Evolutionary conservation across 345 rosid genomes (phyloP).

Genomic region (Aegle marmelos): DNA sequence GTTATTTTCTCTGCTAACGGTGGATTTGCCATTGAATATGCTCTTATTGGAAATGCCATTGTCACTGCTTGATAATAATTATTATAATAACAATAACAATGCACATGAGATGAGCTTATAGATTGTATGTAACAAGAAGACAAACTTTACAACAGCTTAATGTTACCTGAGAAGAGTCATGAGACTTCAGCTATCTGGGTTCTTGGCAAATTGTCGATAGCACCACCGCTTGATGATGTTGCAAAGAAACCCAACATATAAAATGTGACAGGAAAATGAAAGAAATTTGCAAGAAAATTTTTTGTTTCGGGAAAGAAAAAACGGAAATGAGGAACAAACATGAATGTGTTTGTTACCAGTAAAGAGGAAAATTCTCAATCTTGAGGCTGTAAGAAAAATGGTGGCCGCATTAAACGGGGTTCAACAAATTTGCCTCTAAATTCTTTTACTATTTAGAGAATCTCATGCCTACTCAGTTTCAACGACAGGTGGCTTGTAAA

Average conservation of each 20-base stretch:
- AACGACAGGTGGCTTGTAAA: neutral
- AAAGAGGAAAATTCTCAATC: slow-evolving; percentile 25
- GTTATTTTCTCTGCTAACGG: slow-evolving; percentile 44
- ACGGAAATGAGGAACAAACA: slow-evolving; percentile 9
- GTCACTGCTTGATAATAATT: neutral
- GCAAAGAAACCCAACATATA: neutral
- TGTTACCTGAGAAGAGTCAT: neutral
- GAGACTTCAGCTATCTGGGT: neutral
- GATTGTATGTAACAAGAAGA: no score
- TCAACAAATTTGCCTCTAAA: neutral
- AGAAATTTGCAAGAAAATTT: neutral
- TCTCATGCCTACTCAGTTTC: neutral
- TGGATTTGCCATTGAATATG: slow-evolving; percentile 22
- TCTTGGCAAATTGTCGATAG: neutral
- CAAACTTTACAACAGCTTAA: no score
- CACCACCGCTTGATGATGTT: neutral
- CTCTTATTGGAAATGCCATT: slow-evolving; percentile 27
- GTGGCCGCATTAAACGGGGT: slow-evolving; percentile 14
- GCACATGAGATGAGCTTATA: neutral
- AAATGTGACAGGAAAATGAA: neutral
- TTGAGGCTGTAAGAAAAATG: slow-evolving; percentile 19
- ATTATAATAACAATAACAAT: neutral
- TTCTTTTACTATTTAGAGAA: slow-evolving; percentile 9
- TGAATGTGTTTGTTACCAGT: slow-evolving; percentile 5
- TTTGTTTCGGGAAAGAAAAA: slow-evolving; percentile 12